Evolutionary conservation across 495 filamentous ascomycete species (phyloP).

Genomic region (Xylaria cubensis): DNA sequence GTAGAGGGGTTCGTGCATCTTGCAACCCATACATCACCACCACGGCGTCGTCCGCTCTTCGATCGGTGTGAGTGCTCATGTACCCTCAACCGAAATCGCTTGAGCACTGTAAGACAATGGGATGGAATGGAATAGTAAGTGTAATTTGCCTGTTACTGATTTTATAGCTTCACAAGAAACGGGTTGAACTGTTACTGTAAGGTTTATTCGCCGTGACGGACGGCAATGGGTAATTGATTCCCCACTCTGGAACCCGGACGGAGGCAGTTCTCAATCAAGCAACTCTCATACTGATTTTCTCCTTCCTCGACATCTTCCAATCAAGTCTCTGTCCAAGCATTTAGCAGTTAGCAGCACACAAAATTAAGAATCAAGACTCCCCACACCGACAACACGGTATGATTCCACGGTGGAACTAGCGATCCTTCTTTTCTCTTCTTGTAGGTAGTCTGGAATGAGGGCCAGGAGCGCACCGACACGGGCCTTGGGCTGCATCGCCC

Average conservation of each 20-base stretch:
- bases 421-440: conserved; percentile 1
- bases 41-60: not conserved
- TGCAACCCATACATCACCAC: not conserved
- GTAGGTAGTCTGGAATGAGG: conserved; percentile 31
- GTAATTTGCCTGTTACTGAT: not conserved
- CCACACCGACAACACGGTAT: conserved; percentile 3
- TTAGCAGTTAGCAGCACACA: not conserved
- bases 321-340: not conserved
- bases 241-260: not conserved
- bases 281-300: not conserved
- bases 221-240: not conserved
- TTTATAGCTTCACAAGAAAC: not conserved
- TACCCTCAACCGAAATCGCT: not conserved
- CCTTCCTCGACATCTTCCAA: not conserved
- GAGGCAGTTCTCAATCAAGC: not conserved
- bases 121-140: not conserved
- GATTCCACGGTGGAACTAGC: conserved; percentile 13
- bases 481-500: conserved; percentile 24
- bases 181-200: not conserved
- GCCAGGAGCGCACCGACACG: not conserved
- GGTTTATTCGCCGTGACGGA: not conserved
- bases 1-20: not conserved
- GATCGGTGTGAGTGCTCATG: not conserved
- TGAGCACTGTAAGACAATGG: not conserved
- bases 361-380: not conserved